Conservation (phyloP, 768 basidiomycete genomes). For the Inosperma sp. region DNA sequence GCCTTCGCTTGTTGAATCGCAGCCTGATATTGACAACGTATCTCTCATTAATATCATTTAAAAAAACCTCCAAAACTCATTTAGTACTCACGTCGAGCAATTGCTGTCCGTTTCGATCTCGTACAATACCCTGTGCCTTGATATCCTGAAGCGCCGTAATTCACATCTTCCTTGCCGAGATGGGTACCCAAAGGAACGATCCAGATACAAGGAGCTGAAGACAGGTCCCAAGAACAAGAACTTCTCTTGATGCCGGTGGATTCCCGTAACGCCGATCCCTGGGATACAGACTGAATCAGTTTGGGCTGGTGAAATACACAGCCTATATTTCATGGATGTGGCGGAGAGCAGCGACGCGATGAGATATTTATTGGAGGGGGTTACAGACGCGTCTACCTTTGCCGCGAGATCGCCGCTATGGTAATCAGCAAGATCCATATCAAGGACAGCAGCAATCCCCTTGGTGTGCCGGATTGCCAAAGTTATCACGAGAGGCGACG, state of each 20-base stretch:
- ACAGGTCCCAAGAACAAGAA: neutral
- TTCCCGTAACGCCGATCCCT: no score
- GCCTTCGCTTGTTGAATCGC: neutral
- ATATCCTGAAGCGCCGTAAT: neutral
- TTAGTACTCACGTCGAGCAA: neutral
- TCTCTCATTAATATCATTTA: neutral
- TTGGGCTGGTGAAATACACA: neutral
- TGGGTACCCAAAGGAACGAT: neutral
- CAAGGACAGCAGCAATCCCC: neutral
- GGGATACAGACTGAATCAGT: neutral
- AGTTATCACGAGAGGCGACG: neutral
- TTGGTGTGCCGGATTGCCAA: neutral
- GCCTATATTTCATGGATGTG: neutral
- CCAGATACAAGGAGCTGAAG: neutral
- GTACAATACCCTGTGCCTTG: neutral
- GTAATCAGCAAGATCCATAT: neutral
- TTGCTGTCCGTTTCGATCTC: neutral
- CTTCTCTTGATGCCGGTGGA: neutral
- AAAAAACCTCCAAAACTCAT: neutral
- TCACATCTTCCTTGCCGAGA: neutral
- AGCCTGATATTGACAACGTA: neutral
- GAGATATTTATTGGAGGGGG: neutral
- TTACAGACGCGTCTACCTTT: neutral
- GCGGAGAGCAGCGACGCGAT: neutral
- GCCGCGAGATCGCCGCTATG: neutral